A percentile compares a stretch with the other conserved stretches of the same genome.
Conservation (phyloP, 2,329 filamentous ascomycete species). For the Rhexocercosporidium sp. region DNA sequence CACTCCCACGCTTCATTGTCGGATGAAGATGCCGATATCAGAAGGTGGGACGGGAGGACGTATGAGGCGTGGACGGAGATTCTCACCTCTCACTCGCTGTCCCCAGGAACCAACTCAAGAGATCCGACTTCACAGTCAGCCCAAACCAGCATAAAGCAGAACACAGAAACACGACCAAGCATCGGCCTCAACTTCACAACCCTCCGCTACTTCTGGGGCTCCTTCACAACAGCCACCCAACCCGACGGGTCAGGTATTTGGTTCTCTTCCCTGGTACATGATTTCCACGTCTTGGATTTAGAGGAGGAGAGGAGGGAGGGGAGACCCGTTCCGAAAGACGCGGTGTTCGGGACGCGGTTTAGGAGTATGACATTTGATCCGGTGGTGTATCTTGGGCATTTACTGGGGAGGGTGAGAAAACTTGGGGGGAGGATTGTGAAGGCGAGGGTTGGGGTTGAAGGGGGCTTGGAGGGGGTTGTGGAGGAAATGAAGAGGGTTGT, state of each 20-base stretch:
- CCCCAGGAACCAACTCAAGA: not conserved
- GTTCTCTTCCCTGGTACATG: not conserved
- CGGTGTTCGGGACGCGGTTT: not conserved
- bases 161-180: not conserved
- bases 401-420: not conserved
- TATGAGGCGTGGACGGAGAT: constrained; percentile 48
- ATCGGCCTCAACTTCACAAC: not conserved
- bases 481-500: not conserved
- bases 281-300: not conserved
- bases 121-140: too few species aligned
- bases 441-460: not conserved
- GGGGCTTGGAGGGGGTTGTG: not conserved
- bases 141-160: too few species aligned
- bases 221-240: not conserved
- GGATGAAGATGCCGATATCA: constrained; percentile 40
- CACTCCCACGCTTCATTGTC: constrained; percentile 46
- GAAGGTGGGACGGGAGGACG: constrained; percentile 50
- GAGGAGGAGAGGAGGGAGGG: not conserved
- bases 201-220: not conserved
- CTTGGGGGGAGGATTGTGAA: constrained; percentile 34
- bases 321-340: not conserved
- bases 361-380: not conserved
- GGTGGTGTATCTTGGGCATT: not conserved
- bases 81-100: constrained; percentile 21
- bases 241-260: not conserved